Percentiles rank a stretch among this genome's conserved stretches.
phyloP scores from a whole-genome alignment of 2,329 filamentous ascomycete genomes.

The Pseudogymnoascus sp. region DNA sequence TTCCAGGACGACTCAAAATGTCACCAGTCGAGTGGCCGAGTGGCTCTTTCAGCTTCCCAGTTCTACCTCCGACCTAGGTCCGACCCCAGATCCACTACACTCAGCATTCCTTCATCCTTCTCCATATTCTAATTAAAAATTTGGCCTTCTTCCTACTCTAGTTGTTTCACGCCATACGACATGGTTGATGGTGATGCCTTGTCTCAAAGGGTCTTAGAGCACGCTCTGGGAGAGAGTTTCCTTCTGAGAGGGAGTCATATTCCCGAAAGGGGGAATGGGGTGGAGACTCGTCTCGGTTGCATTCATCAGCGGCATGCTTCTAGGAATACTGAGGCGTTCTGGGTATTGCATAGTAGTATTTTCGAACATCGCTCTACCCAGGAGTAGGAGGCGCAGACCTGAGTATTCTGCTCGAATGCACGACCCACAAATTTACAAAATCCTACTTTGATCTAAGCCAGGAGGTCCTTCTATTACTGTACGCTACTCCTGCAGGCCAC shows the following conservation, averaged over 20 bases:
- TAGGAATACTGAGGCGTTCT: neutral
- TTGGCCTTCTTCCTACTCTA: neutral
- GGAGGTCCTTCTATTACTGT: neutral
- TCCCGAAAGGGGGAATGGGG: neutral
- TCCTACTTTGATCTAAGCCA: neutral
- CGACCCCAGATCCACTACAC: neutral
- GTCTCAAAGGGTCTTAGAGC: constrained; percentile 4
- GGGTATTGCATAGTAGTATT: neutral
- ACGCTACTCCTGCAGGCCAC: neutral
- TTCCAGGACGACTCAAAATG: neutral
- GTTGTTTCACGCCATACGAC: constrained; percentile 10
- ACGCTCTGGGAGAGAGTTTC: neutral
- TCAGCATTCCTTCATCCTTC: constrained; percentile 1
- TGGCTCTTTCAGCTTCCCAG: neutral
- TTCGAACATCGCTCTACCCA: neutral
- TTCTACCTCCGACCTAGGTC: neutral
- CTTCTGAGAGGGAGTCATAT: neutral
- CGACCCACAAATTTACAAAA: constrained; percentile 2
- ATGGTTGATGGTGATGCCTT: neutral
- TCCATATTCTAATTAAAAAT: neutral
- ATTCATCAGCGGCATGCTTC: neutral
- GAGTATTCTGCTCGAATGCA: neutral
- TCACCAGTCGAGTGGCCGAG: neutral
- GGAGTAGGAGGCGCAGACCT: neutral
- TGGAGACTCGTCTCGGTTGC: neutral